Percentiles rank a stretch among this genome's conserved stretches.
phyloP scores from a whole-genome alignment of 768 basidiomycete species.

The Tylopilus sp. region DNA sequence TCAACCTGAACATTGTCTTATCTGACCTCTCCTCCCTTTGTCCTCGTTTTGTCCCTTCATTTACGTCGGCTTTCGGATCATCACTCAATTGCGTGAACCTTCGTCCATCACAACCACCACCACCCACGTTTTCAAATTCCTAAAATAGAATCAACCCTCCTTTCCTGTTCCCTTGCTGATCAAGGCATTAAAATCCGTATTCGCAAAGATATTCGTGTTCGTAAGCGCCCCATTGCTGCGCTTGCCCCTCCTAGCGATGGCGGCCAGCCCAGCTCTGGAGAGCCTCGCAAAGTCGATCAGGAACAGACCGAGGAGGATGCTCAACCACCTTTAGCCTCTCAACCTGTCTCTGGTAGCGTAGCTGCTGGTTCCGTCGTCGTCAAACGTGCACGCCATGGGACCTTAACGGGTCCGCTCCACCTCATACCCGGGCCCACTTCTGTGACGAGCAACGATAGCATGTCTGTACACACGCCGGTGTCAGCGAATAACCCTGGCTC shows the following conservation, averaged over 20 bases:
- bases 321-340: conserved; percentile 13
- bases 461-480: conserved; percentile 20
- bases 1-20: conserved; percentile 12
- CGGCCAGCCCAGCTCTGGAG: conserved; percentile 4
- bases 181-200: conserved; percentile 96
- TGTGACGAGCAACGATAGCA: conserved; percentile 10
- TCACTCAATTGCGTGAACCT: conserved; percentile 5
- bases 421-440: conserved; percentile 19
- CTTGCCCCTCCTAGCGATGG: conserved; percentile 21
- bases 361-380: conserved; percentile 1
- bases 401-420: conserved; percentile 21
- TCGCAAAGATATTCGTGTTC: conserved; percentile 83
- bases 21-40: conserved; percentile 14
- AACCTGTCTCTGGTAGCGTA: conserved; percentile 3
- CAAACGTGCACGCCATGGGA: conserved; percentile 31
- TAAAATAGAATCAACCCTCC: conserved; percentile 67
- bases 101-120: conserved; percentile 5
- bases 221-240: conserved; percentile 59
- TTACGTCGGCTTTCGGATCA: conserved; percentile 18
- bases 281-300: conserved; percentile 26
- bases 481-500: conserved; percentile 11
- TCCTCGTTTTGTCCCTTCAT: conserved; percentile 14
- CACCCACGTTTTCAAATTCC: neutral
- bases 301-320: conserved; percentile 25
- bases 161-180: conserved; percentile 89